Evolutionary conservation across 2,329 filamentous ascomycete genomes (phyloP).

Genomic region (Cercospora beticola): DNA sequence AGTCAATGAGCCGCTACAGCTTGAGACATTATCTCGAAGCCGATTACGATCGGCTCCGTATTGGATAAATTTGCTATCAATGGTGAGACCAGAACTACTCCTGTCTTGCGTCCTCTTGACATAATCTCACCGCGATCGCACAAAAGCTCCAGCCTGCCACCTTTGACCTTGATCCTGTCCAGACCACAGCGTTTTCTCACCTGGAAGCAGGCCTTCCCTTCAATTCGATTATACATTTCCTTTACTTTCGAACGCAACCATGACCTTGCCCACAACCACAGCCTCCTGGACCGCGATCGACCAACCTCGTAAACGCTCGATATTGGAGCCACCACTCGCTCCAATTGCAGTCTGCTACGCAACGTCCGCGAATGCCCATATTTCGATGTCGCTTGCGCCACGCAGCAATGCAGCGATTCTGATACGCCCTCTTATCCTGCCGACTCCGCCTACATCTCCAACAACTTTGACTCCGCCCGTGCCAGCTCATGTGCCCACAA

Average conservation of each 20-base stretch:
- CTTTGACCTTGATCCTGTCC: background rate
- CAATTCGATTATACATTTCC: background rate
- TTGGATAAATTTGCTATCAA: background rate
- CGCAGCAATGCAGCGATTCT: background rate
- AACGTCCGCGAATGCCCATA: background rate
- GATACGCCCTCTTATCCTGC: conserved; percentile 6
- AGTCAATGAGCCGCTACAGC: background rate
- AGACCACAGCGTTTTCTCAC: background rate
- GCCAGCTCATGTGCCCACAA: background rate
- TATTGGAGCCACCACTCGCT: background rate
- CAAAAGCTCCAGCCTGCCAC: background rate
- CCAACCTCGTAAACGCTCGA: background rate
- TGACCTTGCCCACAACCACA: background rate
- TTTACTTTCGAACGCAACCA: background rate
- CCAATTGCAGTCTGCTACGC: background rate
- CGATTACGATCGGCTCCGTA: background rate
- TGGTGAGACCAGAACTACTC: background rate
- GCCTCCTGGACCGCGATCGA: background rate
- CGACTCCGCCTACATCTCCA: background rate
- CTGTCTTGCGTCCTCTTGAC: background rate
- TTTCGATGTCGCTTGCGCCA: conserved; percentile 2
- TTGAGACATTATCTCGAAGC: background rate
- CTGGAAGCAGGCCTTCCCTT: conserved; percentile 13
- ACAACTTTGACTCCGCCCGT: background rate
- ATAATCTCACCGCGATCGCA: background rate